Evolutionary conservation across 2,329 filamentous ascomycete genomes (phyloP), one percentile per base, ranked within the genome.

Genomic region (Calonectria fujianensis): DNA sequence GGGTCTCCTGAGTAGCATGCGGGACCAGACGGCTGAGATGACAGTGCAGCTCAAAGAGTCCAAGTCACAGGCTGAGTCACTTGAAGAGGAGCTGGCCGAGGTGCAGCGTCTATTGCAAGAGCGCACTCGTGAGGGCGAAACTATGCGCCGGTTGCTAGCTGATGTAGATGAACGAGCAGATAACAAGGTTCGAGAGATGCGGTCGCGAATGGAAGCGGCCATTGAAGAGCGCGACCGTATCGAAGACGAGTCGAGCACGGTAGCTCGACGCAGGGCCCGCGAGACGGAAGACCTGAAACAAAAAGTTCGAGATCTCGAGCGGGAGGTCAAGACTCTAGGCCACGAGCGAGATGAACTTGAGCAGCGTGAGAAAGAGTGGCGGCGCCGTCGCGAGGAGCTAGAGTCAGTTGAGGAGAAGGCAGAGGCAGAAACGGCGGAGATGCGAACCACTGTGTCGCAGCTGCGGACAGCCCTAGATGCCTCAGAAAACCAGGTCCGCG

Each of bases 141-240:
- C 95, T 0, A 98, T 99, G 96, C 92, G 97, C 41, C 90, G 96
- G 64, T 89, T 98, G 74, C 88, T 99, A 16, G 93, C 93, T 20
- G 96, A 98, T 78, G 95, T 96, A 11, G 95, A 98, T 83, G 92
- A 94, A 74, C 91, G 95, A 13, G 93, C 96, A 1, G 96, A 98
- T 78, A 88, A 89, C 74, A 94, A 95, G 81, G 91, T 98, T 24
- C 93, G 95, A 35, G 96, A 98, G 77, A 97, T 98, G 93, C 94
- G 95, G 69, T 93, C 95, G 73, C 92, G 94, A 2, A 93, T 98
- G 90, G 96, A 98, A 81, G 89, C 94, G 1, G 96, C 96, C 0
- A 90, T 98, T n/a, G 96, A 98, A 83, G 97, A 99, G 84, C 92
- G 97, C 24, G 97, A 99, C 83, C 92, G 95, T 3, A 93, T 96